These are phyloP conservation scores for Magnusiomyces sp. DNA, from an alignment of 1,139 yeast species.

Conservation along the genomic window DNA sequence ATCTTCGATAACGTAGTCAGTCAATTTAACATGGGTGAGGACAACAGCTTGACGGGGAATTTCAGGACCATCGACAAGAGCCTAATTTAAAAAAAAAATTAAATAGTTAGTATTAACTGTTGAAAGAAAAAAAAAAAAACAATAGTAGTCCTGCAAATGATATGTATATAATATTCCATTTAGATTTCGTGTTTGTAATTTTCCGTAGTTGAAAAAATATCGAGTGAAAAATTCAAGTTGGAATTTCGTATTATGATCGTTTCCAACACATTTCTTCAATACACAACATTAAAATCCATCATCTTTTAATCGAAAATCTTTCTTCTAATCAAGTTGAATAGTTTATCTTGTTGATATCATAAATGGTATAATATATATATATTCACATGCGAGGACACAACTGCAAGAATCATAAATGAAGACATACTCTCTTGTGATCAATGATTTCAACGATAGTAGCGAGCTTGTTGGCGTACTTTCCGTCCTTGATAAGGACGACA, in stretches of 20 bases:
- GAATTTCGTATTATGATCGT: too few species aligned
- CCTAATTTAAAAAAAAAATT: slow-evolving; percentile 38
- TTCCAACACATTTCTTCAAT: too few species aligned
- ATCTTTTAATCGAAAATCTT: neutral
- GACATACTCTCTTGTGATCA: slow-evolving; percentile 96
- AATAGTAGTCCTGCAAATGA: too few species aligned
- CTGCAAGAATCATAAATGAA: too few species aligned
- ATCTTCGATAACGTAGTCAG: slow-evolving; percentile 77
- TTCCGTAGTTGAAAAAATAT: too few species aligned
- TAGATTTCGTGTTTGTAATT: too few species aligned
- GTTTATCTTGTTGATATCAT: neutral
- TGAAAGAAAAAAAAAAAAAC: too few species aligned
- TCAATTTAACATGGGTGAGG: slow-evolving; percentile 82
- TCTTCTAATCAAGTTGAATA: neutral
- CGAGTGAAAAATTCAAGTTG: too few species aligned
- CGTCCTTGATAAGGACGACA: slow-evolving; percentile 85
- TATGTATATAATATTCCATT: too few species aligned
- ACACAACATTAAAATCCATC: too few species aligned
- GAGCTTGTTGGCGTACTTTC: slow-evolving; percentile 61
- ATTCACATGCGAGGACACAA: too few species aligned
- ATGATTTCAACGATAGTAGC: slow-evolving; percentile 97
- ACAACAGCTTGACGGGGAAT: slow-evolving; percentile 88
- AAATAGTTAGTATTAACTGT: neutral
- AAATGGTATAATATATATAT: neutral
- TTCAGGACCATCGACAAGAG: slow-evolving; percentile 93